phyloP scores from a whole-genome alignment of 208 protist genomes.

The Entamoeba dispar region DNA sequence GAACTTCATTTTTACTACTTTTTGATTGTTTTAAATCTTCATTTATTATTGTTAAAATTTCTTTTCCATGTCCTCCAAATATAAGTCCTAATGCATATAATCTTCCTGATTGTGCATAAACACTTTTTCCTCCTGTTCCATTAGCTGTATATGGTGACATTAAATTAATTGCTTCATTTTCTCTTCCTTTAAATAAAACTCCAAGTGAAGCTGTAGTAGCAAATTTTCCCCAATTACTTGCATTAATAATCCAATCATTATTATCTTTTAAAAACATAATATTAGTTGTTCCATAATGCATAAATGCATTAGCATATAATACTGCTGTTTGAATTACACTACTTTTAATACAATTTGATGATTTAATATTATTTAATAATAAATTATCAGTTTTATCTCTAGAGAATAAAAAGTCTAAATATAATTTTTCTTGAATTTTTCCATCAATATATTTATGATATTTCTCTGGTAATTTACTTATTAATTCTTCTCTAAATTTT shows the following conservation, averaged over 20 bases:
- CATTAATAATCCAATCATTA: constrained; percentile 67
- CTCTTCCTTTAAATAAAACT: constrained; percentile 76
- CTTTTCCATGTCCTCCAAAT: constrained; percentile 63
- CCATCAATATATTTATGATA: no score
- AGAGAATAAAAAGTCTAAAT: no score
- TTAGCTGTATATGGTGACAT: constrained; percentile 68
- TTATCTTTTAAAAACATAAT: constrained; percentile 86
- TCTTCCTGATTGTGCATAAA: constrained; percentile 77
- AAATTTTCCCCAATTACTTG: constrained; percentile 81
- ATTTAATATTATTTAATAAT: no score
- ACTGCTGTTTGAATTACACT: constrained; percentile 35
- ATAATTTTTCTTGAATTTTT: no score
- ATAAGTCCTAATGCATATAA: constrained; percentile 91
- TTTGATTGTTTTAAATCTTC: not conserved
- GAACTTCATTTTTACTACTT: not conserved
- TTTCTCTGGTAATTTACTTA: no score
- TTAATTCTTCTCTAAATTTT: no score
- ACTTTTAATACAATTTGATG: no score
- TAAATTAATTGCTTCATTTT: constrained; percentile 55
- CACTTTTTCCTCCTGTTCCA: not conserved
- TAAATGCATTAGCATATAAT: constrained; percentile 78
- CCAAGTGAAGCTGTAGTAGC: constrained; percentile 72
- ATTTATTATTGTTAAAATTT: constrained; percentile 20
- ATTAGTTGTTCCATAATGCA: constrained; percentile 84
- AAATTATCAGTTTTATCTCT: no score